These are phyloP conservation scores for Trichoderma sp. DNA, from an alignment of 2,329 filamentous ascomycete species.

Conservation along the genomic window DNA sequence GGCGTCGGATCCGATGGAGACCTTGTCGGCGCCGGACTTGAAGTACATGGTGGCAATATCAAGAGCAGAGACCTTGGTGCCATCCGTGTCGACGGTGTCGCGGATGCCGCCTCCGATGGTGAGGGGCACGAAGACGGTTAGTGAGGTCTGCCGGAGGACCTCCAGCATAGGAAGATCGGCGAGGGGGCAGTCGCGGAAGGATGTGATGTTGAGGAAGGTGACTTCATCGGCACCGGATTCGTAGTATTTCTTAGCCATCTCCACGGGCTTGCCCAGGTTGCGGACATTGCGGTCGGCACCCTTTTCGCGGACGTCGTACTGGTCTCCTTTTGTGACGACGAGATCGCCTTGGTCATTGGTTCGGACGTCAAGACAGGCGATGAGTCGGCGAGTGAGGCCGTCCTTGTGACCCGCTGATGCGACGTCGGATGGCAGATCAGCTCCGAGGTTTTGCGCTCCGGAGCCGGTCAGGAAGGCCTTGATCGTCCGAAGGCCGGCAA, in stretches of 20 bases:
- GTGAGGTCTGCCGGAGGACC: constrained; percentile 79
- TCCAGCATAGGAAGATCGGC: constrained; percentile 96
- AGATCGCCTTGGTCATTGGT: constrained; percentile 93
- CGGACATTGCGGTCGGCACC: constrained; percentile 65
- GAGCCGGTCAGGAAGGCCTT: constrained; percentile 82
- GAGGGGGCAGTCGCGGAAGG: constrained; percentile 91
- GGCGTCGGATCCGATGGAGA: constrained; percentile 93
- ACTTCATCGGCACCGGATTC: constrained; percentile 95
- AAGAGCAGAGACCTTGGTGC: constrained; percentile 81
- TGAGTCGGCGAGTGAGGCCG: constrained; percentile 87
- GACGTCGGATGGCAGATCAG: constrained; percentile 23
- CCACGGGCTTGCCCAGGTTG: constrained; percentile 95
- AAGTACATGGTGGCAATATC: constrained; percentile 98
- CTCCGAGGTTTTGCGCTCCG: constrained; percentile 53
- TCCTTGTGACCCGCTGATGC: constrained; percentile 43
- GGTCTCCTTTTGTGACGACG: constrained; percentile 97
- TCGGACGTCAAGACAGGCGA: constrained; percentile 94
- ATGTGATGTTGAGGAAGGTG: constrained; percentile 97
- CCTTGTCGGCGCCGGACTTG: constrained; percentile 94
- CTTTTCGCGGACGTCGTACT: constrained; percentile 98
- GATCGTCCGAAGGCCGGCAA: constrained; percentile 80
- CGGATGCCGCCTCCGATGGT: constrained; percentile 95
- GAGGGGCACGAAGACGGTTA: constrained; percentile 92
- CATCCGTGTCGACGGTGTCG: constrained; percentile 87
- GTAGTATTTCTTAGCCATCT: constrained; percentile 92